Percentiles rank a stretch among this genome's conserved stretches.
Evolutionary conservation across 352 stramenopile genomes (phyloP).

Genomic region (Phytophthora syringae): DNA sequence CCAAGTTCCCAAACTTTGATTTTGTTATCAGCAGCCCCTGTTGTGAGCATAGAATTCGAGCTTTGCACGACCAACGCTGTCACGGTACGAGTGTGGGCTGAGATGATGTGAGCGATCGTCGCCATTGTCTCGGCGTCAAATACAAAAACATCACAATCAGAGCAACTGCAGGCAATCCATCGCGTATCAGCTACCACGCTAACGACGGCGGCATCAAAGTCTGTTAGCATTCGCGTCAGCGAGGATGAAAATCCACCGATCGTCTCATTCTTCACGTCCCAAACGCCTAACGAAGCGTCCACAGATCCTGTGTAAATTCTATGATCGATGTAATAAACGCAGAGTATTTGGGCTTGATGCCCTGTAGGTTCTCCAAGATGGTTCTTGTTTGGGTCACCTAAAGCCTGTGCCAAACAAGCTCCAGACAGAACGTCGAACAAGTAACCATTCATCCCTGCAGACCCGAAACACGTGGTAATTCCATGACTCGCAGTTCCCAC

Average conservation of each 20-base stretch:
- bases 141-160: slow-evolving; percentile 78
- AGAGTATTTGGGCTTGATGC: slow-evolving; percentile 75
- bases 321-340: slow-evolving; percentile 61
- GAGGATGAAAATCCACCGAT: slow-evolving; percentile 60
- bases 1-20: slow-evolving; percentile 74
- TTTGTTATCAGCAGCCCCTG: slow-evolving; percentile 61
- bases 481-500: slow-evolving; percentile 75
- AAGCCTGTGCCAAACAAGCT: slow-evolving; percentile 63
- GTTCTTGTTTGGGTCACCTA: slow-evolving; percentile 67
- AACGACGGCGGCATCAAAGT: slow-evolving; percentile 80
- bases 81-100: slow-evolving; percentile 57
- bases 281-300: slow-evolving; percentile 69
- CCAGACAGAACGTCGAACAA: slow-evolving; percentile 77
- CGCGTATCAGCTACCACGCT: slow-evolving; percentile 63
- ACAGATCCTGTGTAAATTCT: slow-evolving; percentile 78
- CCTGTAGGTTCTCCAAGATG: slow-evolving; percentile 68
- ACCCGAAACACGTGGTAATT: slow-evolving; percentile 63
- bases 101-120: slow-evolving; percentile 58
- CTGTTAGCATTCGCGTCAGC: slow-evolving; percentile 54
- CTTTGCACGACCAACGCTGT: slow-evolving; percentile 58
- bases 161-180: slow-evolving; percentile 64
- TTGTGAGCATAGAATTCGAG: slow-evolving; percentile 49
- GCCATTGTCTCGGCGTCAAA: slow-evolving; percentile 54
- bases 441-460: slow-evolving; percentile 49
- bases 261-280: slow-evolving; percentile 61